Evolutionary conservation across 805 yeast species (phyloP), one percentile per base, ranked within the genome.

Genomic region (Yarrowia phangngaensis): DNA sequence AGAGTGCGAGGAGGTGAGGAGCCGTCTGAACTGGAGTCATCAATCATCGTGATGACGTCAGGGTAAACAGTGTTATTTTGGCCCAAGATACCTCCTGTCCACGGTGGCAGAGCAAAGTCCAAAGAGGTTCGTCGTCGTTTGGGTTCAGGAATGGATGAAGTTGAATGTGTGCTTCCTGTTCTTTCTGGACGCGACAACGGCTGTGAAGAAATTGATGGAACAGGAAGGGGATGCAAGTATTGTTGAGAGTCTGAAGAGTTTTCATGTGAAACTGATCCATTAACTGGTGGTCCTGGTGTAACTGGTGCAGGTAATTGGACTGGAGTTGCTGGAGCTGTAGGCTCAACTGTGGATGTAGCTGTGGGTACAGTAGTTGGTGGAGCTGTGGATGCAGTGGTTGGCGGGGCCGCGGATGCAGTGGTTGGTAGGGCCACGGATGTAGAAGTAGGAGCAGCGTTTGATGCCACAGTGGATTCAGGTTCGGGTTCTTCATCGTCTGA

Each of bases 401-500:
- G n/a, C n/a, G n/a, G n/a, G n/a, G n/a, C n/a, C n/a, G n/a, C n/a
- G n/a, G n/a, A n/a, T n/a, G n/a, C n/a, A n/a, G n/a, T n/a, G n/a
- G n/a, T n/a, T n/a, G n/a, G n/a, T n/a, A n/a, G n/a, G n/a, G n/a
- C n/a, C n/a, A n/a, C n/a, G n/a, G 20, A 26, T 33, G 15, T 9
- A n/a, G 41, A 16, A 2, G 41, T 15, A 8, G 24, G 23, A 6
- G 40, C 19, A 27, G 23, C 11, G 6, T 12, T 31, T 31, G 20
- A 56, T 64, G 4, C n/a, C n/a, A n/a, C n/a, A n/a, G n/a, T n/a
- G n/a, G n/a, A n/a, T n/a, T n/a, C n/a, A n/a, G n/a, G n/a, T n/a
- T n/a, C n/a, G n/a, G n/a, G n/a, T n/a, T 67, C 73, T 8, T 68
- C 74, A 31, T 71, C 76, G 33, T 66, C 67, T 27, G 72, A 78